These are phyloP conservation scores for Aureobasidium sp. DNA, from an alignment of 2,329 filamentous ascomycete genomes.

Conservation along the genomic window DNA sequence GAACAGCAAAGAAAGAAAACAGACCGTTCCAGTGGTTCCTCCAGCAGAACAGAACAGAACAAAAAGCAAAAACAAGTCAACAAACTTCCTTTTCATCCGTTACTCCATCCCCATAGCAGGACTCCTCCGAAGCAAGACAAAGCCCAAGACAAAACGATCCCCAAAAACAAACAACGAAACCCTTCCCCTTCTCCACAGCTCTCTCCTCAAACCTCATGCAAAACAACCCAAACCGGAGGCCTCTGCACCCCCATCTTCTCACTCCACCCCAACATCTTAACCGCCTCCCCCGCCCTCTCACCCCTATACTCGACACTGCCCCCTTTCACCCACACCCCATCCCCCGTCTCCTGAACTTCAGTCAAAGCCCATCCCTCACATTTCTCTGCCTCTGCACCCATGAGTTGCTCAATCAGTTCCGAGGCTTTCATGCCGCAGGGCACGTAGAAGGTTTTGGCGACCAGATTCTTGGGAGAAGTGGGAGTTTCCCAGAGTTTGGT, in stretches of 20 bases:
- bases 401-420: conserved; percentile 25
- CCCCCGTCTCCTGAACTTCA: conserved; percentile 26
- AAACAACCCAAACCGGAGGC: conserved; percentile 28
- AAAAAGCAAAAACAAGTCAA: too few species aligned
- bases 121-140: too few species aligned
- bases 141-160: too few species aligned
- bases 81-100: too few species aligned
- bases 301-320: conserved; percentile 21
- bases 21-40: too few species aligned
- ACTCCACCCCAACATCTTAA: conserved; percentile 26
- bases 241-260: conserved; percentile 21
- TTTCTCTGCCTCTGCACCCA: conserved; percentile 15
- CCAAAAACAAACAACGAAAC: too few species aligned
- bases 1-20: too few species aligned
- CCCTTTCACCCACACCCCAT: conserved; percentile 24
- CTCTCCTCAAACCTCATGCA: conserved; percentile 20
- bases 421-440: conserved; percentile 19
- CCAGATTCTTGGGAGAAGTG: background rate
- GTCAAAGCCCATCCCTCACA: conserved; percentile 25
- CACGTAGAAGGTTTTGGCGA: conserved; percentile 28
- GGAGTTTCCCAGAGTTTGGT: conserved; percentile 20
- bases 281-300: conserved; percentile 22
- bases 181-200: background rate
- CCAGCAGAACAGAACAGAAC: too few species aligned
- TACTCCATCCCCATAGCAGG: too few species aligned